Base-by-base conservation (phyloP, 306 rosid genomes). In the Fragaria nilgerrensis region DNA sequence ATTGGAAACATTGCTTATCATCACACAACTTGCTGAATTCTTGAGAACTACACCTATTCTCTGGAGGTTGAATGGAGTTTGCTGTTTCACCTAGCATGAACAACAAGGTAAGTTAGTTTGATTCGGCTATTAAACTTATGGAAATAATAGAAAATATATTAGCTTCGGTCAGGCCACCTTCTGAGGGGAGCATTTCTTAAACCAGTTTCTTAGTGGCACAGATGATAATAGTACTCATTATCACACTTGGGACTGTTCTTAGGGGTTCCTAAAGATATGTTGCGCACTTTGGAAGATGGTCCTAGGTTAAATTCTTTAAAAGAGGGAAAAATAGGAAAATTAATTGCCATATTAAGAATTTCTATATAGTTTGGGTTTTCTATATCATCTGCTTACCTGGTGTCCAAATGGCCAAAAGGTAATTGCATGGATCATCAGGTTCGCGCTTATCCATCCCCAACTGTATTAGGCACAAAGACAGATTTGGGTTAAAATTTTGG, bases 391-490 rank as follows among this genome's bases (percentile, higher is more conserved):
- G 68, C 80, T 69, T 87, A 90, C 99, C 99, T 89, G 99, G 99
- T 70, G 98, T 88, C 99, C 99, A 96, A 83, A 96, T 93, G 65
- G 99, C 98, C 78, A 96, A 89, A 72, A 96, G 94, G 90, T 96
- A 96, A 59, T 78, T 84, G 85, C 94, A 88, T 25, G 99, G 99
- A 82, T 96, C 99, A 83, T 96, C 99, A 32, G 89, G 86, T 88
- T 96, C 99, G 79, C 98, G 89, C 68, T 13, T 81, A 49, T 91
- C 97, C 89, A 93, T 74, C 85, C 88, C 89, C 81, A 88, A 74
- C 90, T 81, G 83, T 83, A 48, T 32, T 4, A 47, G 61, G 86
- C 52, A 75, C 43, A 77, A 76, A 78, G 14, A n/a, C 79, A 36
- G 37, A 80, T 34, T 62, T 41, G 27, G 45, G 68, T 4, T 32